Conservation (phyloP, 2,329 filamentous ascomycete genomes). For the Ophiocordyceps polyrhachis-furcata region DNA sequence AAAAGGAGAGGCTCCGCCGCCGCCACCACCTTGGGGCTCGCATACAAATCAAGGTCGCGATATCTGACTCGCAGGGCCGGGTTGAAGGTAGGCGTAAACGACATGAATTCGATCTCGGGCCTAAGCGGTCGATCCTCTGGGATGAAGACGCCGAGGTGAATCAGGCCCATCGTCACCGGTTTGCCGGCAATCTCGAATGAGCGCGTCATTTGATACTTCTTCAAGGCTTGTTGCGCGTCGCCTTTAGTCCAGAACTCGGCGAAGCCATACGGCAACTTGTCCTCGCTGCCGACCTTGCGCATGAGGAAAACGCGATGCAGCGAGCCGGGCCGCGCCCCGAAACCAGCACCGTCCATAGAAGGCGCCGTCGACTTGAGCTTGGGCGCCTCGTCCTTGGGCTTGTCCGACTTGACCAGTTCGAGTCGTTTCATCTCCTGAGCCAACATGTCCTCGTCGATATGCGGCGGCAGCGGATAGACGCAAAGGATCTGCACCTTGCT, state of each 20-base stretch:
- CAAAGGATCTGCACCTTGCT: conserved; percentile 58
- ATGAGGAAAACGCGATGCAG: conserved; percentile 60
- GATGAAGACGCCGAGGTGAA: conserved; percentile 72
- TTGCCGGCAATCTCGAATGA: conserved; percentile 64
- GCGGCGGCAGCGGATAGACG: conserved; percentile 49
- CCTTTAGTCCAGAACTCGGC: conserved; percentile 63
- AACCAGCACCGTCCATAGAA: conserved; percentile 33
- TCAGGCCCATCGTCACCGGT: conserved; percentile 52
- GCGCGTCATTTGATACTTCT: conserved; percentile 51
- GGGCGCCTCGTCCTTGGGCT: conserved; percentile 22
- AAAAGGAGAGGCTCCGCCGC: conserved; percentile 22
- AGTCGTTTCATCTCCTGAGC: conserved; percentile 57
- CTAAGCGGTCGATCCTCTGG: conserved; percentile 43
- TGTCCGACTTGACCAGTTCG: conserved; percentile 40
- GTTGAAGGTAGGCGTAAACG: conserved; percentile 54
- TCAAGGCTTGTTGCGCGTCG: conserved; percentile 56
- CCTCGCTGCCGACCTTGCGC: conserved; percentile 49
- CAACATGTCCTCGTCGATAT: conserved; percentile 53
- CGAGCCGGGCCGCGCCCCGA: conserved; percentile 56
- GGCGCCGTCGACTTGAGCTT: conserved; percentile 43
- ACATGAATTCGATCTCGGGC: conserved; percentile 39
- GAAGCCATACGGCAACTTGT: conserved; percentile 68
- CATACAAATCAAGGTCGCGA: conserved; percentile 58
- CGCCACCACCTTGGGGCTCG: conserved; percentile 43
- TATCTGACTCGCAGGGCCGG: conserved; percentile 50